Evolutionary conservation across 208 protist species (phyloP).

Genomic region (Trypanosoma cruzi): DNA sequence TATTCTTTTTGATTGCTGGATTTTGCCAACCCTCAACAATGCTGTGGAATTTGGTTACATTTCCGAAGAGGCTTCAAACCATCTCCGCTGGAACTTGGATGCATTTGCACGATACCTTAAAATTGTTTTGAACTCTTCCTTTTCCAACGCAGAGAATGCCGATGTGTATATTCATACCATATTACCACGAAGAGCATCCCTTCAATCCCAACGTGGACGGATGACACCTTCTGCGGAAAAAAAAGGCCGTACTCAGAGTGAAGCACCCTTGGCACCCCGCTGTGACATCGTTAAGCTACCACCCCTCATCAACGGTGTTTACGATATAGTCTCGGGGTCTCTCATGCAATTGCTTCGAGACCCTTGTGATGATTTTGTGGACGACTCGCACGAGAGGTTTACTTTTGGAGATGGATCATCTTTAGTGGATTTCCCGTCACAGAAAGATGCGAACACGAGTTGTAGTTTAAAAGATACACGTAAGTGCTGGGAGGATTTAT

Average conservation of each 20-base stretch:
- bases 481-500: constrained; percentile 53
- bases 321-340: constrained; percentile 72
- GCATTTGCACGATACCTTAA: constrained; percentile 91
- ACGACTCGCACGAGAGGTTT: background rate
- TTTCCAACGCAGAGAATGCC: constrained; percentile 20
- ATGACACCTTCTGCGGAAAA: constrained; percentile 4
- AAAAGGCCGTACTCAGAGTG: constrained; percentile 1
- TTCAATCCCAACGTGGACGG: too few relatives aligned
- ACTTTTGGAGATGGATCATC: constrained; percentile 19
- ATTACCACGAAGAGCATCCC: too few relatives aligned
- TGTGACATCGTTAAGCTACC: constrained; percentile 54
- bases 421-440: background rate
- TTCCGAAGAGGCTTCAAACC: constrained; percentile 57
- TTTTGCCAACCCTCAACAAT: constrained; percentile 84
- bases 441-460: background rate
- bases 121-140: constrained; percentile 79
- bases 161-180: constrained; percentile 24
- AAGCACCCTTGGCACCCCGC: constrained; percentile 18
- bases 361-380: background rate
- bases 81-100: constrained; percentile 89
- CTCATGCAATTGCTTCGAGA: constrained; percentile 54
- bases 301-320: constrained; percentile 82
- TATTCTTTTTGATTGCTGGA: constrained; percentile 90
- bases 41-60: constrained; percentile 66
- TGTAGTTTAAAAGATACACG: background rate